Conservation (phyloP, 2,329 filamentous ascomycete genomes). For the Exophiala spinifera region DNA sequence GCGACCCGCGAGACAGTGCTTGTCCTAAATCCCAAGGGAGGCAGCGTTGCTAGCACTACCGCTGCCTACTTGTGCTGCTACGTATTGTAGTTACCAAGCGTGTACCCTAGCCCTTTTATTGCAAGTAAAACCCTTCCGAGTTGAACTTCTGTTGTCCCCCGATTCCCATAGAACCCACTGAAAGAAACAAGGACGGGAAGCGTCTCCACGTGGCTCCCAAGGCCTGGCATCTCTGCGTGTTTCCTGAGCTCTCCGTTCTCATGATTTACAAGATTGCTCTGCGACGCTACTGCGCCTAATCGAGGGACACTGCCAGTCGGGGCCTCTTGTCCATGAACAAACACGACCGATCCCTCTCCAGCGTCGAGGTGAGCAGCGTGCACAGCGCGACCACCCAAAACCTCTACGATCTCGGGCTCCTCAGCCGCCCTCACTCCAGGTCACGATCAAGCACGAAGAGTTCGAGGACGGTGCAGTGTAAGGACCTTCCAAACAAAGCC, state of each 20-base stretch:
- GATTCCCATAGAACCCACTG: conserved; percentile 12
- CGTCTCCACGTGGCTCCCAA: conserved; percentile 24
- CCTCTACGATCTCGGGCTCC: conserved; percentile 29
- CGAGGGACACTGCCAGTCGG: conserved; percentile 16
- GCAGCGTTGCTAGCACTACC: background rate
- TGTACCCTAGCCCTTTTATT: background rate
- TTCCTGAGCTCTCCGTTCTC: conserved; percentile 4
- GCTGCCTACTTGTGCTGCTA: background rate
- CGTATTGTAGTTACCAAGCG: background rate
- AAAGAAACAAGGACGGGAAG: conserved; percentile 3
- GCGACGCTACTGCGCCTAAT: conserved; percentile 20
- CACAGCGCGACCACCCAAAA: conserved; percentile 26
- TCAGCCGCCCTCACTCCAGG: conserved; percentile 23
- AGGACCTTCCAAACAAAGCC: conserved; percentile 14
- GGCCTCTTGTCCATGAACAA: conserved; percentile 28
- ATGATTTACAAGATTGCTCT: conserved; percentile 21
- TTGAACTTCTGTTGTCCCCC: conserved; percentile 8
- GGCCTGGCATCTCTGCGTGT: conserved; percentile 11
- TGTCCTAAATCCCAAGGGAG: background rate
- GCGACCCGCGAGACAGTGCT: background rate
- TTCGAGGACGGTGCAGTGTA: conserved; percentile 20
- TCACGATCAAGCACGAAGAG: conserved; percentile 18
- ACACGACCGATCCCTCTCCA: conserved; percentile 22
- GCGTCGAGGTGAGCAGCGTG: conserved; percentile 21
- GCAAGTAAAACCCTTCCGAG: conserved; percentile 16